phyloP scores from a whole-genome alignment of 305 asterid genomes.

The Galium porrigens region DNA sequence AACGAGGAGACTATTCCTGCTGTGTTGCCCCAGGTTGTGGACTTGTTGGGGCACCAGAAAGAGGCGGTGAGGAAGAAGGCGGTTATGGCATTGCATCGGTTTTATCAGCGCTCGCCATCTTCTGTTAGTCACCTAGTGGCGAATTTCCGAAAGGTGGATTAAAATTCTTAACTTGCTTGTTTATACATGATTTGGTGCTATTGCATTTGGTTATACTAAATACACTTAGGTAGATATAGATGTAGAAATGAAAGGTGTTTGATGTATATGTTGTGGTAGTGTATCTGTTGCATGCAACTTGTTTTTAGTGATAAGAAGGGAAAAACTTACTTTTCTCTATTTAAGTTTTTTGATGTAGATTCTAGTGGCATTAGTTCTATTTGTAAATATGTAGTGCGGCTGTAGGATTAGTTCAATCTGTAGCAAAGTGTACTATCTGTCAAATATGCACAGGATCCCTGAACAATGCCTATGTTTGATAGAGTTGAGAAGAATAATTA shows the following conservation, averaged over 20 bases:
- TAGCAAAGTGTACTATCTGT: neutral
- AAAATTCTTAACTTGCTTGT: conserved; percentile 4
- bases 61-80: conserved; percentile 98
- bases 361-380: neutral
- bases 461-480: too few relatives aligned
- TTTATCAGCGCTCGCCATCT: conserved; percentile 69
- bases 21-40: conserved; percentile 85
- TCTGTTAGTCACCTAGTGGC: conserved; percentile 71
- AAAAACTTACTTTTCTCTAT: neutral
- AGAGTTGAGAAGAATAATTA: neutral
- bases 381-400: neutral
- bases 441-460: too few relatives aligned
- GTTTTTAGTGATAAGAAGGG: neutral
- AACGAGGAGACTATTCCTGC: conserved; percentile 99
- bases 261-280: neutral
- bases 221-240: neutral
- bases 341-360: neutral
- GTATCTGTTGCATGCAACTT: neutral
- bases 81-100: conserved; percentile 89
- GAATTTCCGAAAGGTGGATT: conserved; percentile 72
- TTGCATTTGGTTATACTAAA: too few relatives aligned
- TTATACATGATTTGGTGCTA: neutral
- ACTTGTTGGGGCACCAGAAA: conserved; percentile 67
- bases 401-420: neutral
- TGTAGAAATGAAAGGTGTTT: neutral